A percentile compares a stretch with the other conserved stretches of the same genome.
Evolutionary conservation across 108 stramenopile species (phyloP).

Genomic region (Parmales sp.): DNA sequence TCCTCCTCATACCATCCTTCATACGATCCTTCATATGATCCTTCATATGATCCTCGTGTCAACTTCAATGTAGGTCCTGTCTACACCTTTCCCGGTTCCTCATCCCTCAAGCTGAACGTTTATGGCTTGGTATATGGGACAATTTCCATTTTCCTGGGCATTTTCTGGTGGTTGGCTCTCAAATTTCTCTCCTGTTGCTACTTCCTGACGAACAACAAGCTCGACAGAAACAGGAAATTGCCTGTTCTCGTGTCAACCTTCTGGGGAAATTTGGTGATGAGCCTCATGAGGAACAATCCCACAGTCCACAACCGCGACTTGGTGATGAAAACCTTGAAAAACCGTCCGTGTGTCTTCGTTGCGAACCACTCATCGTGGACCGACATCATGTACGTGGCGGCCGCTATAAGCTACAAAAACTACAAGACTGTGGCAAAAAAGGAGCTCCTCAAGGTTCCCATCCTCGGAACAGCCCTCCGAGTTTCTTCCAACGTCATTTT

Average conservation of each 20-base stretch:
- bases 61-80: too few species aligned
- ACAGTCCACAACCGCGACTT: background rate
- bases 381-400: constrained; percentile 38
- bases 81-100: too few species aligned
- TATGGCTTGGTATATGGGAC: too few species aligned
- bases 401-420: constrained; percentile 29
- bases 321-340: background rate
- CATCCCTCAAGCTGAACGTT: too few species aligned
- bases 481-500: constrained; percentile 35
- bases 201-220: background rate
- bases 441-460: constrained; percentile 43
- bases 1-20: too few species aligned
- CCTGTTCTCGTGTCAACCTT: background rate
- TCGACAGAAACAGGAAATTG: background rate
- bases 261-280: background rate
- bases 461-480: constrained; percentile 34
- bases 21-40: too few species aligned
- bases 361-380: constrained; percentile 52
- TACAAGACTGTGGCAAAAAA: constrained; percentile 46
- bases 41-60: too few species aligned
- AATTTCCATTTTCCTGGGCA: background rate
- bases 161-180: background rate
- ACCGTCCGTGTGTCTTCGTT: constrained; percentile 36
- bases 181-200: background rate
- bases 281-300: background rate